Conservation (phyloP, 108 stramenopile species). For the Pseudonitzschia pungens region DNA sequence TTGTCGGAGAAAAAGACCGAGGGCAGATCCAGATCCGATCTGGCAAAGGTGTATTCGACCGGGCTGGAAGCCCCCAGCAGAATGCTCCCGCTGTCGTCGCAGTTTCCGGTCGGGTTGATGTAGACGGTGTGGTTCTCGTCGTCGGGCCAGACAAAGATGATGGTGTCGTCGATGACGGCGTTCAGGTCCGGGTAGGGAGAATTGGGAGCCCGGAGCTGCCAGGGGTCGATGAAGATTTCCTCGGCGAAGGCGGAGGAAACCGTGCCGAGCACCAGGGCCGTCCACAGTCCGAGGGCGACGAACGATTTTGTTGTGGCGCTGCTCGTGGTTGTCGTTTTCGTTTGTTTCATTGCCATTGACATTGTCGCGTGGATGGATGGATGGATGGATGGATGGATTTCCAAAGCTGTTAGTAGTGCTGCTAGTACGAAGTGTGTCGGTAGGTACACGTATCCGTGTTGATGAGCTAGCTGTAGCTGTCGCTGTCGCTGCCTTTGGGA, state of each 20-base stretch:
- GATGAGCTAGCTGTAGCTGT: no score
- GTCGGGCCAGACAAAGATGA: slow-evolving; percentile 5
- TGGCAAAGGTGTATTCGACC: slow-evolving; percentile 1
- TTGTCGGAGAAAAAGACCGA: slow-evolving; percentile 10
- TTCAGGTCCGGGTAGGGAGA: slow-evolving; percentile 7
- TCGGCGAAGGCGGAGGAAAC: background rate
- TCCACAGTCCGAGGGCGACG: slow-evolving; percentile 1
- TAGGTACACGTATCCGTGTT: no score
- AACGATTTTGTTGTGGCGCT: background rate
- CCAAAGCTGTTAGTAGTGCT: no score
- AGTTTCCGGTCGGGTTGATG: slow-evolving; percentile 18
- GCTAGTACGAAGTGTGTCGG: no score
- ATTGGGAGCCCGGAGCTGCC: slow-evolving; percentile 13
- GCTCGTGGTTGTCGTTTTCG: background rate
- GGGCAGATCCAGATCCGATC: background rate
- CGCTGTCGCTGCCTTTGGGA: no score
- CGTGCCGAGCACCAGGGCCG: slow-evolving; percentile 4
- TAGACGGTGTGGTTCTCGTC: slow-evolving; percentile 12
- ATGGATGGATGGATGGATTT: no score
- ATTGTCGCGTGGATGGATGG: no score
- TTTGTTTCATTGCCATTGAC: background rate
- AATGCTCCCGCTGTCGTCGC: slow-evolving; percentile 14
- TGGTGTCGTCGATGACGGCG: slow-evolving; percentile 16
- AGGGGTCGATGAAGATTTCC: slow-evolving; percentile 17
- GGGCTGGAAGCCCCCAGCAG: slow-evolving; percentile 5